phyloP scores from a whole-genome alignment of 1,139 yeast species.

The Zhuliangozyma parablackwelliae region DNA sequence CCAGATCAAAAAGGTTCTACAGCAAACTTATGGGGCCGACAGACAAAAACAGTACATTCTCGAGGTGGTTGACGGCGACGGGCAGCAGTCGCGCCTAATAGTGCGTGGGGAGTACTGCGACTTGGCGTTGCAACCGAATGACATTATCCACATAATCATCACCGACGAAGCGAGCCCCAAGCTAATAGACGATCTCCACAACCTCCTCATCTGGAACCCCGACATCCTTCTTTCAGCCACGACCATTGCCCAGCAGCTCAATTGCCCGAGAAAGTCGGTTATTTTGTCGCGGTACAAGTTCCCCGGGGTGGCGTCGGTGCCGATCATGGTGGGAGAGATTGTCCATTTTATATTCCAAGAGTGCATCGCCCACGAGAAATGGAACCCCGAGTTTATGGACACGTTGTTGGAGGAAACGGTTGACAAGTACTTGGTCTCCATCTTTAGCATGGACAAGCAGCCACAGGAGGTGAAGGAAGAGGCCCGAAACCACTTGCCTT shows the following conservation, averaged over 20 bases:
- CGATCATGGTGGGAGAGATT: conserved; percentile 71
- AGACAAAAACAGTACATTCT: conserved; percentile 43
- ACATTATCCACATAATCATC: conserved; percentile 59
- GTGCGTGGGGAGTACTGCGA: conserved; percentile 47
- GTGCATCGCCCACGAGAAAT: conserved; percentile 46
- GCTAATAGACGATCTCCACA: conserved; percentile 53
- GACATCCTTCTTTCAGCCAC: conserved; percentile 82
- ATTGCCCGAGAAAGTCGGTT: conserved; percentile 70
- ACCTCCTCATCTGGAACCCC: conserved; percentile 75
- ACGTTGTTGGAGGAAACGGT: conserved; percentile 44
- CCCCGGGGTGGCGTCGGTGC: conserved; percentile 55
- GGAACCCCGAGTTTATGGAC: conserved; percentile 42
- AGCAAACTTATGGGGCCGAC: conserved; percentile 19
- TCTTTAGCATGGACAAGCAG: conserved; percentile 55
- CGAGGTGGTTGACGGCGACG: conserved; percentile 38
- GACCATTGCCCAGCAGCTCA: conserved; percentile 67
- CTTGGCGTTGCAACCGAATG: conserved; percentile 40
- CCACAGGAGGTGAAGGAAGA: conserved; percentile 43
- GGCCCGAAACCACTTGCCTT: conserved; percentile 42
- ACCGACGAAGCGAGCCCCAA: conserved; percentile 34
- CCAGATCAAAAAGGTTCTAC: conserved; percentile 36
- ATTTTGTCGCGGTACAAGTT: conserved; percentile 49
- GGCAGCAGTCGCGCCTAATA: conserved; percentile 34
- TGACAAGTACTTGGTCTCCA: conserved; percentile 39
- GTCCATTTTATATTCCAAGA: conserved; percentile 77